Evolutionary conservation across 1,284 basidiomycete species (phyloP).

Genomic region (Cerioporus squamosus): DNA sequence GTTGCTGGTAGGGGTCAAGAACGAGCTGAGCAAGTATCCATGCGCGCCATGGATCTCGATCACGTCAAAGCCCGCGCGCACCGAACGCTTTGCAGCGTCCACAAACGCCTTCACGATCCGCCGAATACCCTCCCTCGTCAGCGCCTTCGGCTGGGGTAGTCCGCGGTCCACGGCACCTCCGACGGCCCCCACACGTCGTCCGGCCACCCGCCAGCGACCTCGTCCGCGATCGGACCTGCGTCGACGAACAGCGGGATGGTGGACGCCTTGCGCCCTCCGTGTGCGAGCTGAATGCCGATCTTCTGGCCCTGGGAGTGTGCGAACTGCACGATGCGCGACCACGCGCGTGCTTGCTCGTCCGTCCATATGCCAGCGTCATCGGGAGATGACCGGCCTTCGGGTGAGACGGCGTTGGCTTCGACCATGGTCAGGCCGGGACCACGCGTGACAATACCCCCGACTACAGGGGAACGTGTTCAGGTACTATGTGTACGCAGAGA

Average conservation of each 20-base stretch:
- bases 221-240: constrained; percentile 35
- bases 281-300: constrained; percentile 77
- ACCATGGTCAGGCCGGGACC: constrained; percentile 64
- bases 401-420: constrained; percentile 70
- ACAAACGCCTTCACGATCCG: constrained; percentile 63
- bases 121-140: constrained; percentile 58
- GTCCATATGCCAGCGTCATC: constrained; percentile 76
- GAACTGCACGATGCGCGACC: constrained; percentile 70
- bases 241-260: constrained; percentile 66
- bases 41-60: constrained; percentile 46
- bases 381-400: constrained; percentile 79
- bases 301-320: constrained; percentile 65
- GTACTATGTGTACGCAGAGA: no score
- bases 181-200: constrained; percentile 55
- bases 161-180: constrained; percentile 53
- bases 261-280: constrained; percentile 77
- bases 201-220: constrained; percentile 65
- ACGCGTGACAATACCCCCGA: constrained; percentile 52
- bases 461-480: no score
- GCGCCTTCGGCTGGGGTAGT: constrained; percentile 57
- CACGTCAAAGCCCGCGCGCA: constrained; percentile 51
- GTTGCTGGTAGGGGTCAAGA: constrained; percentile 56
- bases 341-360: constrained; percentile 67
- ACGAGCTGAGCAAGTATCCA: constrained; percentile 47
- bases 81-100: constrained; percentile 55